Conservation (phyloP, 495 filamentous ascomycete species). For the Penicillium psychrofluorescens region DNA sequence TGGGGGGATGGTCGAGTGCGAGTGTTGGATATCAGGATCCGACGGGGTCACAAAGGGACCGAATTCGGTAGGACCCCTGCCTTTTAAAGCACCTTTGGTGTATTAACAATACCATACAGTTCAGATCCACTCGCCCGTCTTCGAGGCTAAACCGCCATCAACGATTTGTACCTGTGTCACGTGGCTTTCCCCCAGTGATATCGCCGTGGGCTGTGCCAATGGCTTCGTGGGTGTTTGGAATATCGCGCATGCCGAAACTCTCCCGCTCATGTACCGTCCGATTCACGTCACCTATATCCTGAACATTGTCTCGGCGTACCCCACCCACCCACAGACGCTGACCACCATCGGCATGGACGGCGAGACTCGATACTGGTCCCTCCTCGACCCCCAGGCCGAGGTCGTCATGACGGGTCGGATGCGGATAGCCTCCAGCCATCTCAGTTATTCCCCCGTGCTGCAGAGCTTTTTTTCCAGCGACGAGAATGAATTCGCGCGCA, state of each 20-base stretch:
- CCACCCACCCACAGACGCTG: constrained; percentile 51
- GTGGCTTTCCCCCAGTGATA: constrained; percentile 54
- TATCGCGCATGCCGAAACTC: constrained; percentile 27
- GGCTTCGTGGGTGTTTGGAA: constrained; percentile 54
- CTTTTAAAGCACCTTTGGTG: too few species aligned
- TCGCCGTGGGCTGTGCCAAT: constrained; percentile 57
- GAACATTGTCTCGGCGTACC: constrained; percentile 48
- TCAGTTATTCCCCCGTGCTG: constrained; percentile 51
- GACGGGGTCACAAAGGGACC: constrained; percentile 18
- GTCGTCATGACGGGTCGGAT: constrained; percentile 41
- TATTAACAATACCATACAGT: constrained; percentile 20
- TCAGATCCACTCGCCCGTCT: constrained; percentile 43
- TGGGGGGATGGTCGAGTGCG: constrained; percentile 56
- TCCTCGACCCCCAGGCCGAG: constrained; percentile 43
- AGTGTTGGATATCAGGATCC: constrained; percentile 47
- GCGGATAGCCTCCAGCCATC: constrained; percentile 37
- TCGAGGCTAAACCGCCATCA: constrained; percentile 40
- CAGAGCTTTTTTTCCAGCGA: constrained; percentile 49
- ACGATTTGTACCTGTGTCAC: constrained; percentile 52
- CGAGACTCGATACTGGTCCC: constrained; percentile 48
- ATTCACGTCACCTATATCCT: constrained; percentile 56
- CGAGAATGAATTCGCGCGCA: constrained; percentile 48
- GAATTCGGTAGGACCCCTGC: constrained; percentile 24
- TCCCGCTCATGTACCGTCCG: constrained; percentile 33
- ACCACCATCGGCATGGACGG: constrained; percentile 52